phyloP scores from a whole-genome alignment of 805 yeast species.

The Hanseniaspora meyeri region DNA sequence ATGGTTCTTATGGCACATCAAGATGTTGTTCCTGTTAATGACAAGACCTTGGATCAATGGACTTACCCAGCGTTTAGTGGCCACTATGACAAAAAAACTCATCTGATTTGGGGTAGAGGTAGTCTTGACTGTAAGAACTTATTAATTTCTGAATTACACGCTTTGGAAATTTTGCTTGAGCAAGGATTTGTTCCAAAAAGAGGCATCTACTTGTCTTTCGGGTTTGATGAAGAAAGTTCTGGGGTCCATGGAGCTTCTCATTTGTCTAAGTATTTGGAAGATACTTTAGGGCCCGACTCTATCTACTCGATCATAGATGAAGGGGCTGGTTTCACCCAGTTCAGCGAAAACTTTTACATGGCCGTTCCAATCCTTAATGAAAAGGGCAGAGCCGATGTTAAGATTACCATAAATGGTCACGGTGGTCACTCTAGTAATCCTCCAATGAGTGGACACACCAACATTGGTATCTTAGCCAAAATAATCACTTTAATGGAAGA shows the following conservation, averaged over 20 bases:
- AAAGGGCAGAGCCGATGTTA: conserved; percentile 47
- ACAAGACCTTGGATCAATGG: conserved; percentile 51
- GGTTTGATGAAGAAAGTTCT: conserved; percentile 68
- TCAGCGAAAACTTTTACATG: conserved; percentile 36
- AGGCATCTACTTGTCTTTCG: conserved; percentile 52
- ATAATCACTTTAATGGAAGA: conserved; percentile 45
- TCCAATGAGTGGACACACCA: conserved; percentile 51
- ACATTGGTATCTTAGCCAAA: conserved; percentile 61
- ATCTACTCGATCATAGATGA: conserved; percentile 62
- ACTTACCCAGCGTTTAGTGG: conserved; percentile 54
- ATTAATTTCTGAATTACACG: conserved; percentile 52
- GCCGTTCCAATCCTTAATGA: conserved; percentile 49
- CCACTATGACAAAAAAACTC: conserved; percentile 46
- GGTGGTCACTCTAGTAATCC: conserved; percentile 81
- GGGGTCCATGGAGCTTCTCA: conserved; percentile 50
- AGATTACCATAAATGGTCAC: conserved; percentile 41
- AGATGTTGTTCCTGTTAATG: conserved; percentile 71
- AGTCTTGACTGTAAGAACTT: conserved; percentile 62
- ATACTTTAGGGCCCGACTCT: conserved; percentile 48
- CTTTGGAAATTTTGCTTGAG: conserved; percentile 43
- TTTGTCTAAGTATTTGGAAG: conserved; percentile 35
- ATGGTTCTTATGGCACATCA: conserved; percentile 65
- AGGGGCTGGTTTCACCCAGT: conserved; percentile 32
- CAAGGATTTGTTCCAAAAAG: conserved; percentile 48
- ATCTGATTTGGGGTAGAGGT: conserved; percentile 64